Conservation (phyloP, 208 protist species). For the Acanthamoeba lenticulata region DNA sequence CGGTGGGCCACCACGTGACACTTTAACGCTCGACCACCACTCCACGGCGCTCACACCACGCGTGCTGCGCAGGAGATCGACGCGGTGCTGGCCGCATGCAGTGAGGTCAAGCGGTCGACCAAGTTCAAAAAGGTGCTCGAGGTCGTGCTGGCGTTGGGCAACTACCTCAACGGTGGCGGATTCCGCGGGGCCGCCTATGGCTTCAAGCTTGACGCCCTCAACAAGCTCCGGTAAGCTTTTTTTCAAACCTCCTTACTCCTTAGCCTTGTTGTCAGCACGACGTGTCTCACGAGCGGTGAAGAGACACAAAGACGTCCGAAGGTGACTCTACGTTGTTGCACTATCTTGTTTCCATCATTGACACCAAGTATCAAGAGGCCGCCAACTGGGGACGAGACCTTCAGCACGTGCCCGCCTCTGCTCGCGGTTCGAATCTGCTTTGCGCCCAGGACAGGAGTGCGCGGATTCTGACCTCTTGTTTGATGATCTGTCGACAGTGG, state of each 20-base stretch:
- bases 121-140: slow-evolving; percentile 49
- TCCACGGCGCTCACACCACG: background rate
- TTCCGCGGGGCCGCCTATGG: slow-evolving; percentile 71
- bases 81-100: background rate
- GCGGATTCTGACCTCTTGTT: background rate
- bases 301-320: background rate
- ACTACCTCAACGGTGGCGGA: slow-evolving; percentile 53
- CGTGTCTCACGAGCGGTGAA: background rate
- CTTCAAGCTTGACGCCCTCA: slow-evolving; percentile 69
- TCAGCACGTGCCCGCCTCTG: background rate
- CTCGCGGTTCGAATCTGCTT: too few relatives aligned
- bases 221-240: slow-evolving; percentile 46
- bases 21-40: background rate
- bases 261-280: background rate
- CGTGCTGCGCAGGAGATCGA: slow-evolving; percentile 15
- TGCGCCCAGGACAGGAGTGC: too few relatives aligned
- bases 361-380: background rate
- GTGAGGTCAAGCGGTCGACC: background rate
- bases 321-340: slow-evolving; percentile 8
- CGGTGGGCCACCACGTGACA: background rate
- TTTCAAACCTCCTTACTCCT: background rate
- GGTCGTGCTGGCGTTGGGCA: slow-evolving; percentile 53
- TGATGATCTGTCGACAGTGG: background rate
- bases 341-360: background rate
- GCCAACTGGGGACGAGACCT: background rate